These are phyloP conservation scores for Eutypa lata DNA, from an alignment of 2,329 filamentous ascomycete species.

Conservation along the genomic window DNA sequence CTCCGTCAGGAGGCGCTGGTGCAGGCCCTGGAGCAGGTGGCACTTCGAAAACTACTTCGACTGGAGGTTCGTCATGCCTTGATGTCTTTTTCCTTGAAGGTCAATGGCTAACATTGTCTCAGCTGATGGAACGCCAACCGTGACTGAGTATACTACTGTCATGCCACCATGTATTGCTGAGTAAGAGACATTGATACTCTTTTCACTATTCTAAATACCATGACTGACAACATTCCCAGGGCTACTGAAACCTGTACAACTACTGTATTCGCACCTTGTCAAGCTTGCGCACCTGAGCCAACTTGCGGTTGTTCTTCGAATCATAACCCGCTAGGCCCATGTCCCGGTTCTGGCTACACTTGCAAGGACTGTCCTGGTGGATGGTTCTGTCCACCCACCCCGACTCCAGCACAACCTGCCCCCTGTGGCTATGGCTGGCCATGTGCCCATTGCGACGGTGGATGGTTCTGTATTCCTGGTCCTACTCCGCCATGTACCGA, in stretches of 20 bases:
- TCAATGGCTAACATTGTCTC: neutral
- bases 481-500: constrained; percentile 16
- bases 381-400: constrained; percentile 34
- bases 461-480: constrained; percentile 34
- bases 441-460: constrained; percentile 31
- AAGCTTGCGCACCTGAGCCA: constrained; percentile 9
- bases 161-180: constrained; percentile 1
- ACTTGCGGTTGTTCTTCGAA: constrained; percentile 3
- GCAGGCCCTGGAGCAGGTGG: neutral
- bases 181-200: neutral
- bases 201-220: neutral
- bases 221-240: neutral
- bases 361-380: constrained; percentile 33
- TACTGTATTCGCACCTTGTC: constrained; percentile 16
- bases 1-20: neutral
- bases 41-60: constrained; percentile 3
- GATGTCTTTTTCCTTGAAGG: neutral
- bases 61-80: constrained; percentile 12
- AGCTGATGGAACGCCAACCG: neutral
- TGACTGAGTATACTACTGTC: constrained; percentile 1
- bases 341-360: constrained; percentile 33
- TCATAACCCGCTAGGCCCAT: constrained; percentile 25
- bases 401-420: constrained; percentile 30
- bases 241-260: constrained; percentile 13
- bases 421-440: constrained; percentile 36